Base-by-base conservation (phyloP, 2,329 filamentous ascomycete species). In the Chaetomium sp. region DNA sequence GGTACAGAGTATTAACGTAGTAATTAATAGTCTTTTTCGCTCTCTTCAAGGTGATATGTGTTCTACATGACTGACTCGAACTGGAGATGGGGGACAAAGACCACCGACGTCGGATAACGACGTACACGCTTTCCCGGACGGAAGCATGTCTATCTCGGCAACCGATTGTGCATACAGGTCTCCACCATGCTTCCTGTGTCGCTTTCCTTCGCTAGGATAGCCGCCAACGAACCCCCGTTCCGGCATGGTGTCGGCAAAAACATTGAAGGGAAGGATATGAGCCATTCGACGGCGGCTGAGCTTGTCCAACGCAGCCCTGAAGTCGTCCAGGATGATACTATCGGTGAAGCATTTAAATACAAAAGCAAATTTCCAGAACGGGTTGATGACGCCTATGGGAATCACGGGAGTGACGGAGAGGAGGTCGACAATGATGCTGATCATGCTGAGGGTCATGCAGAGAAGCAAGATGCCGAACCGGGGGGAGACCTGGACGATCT, bases 341-440 rank as follows among this genome's bases (percentile, higher is more conserved):
- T 87, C 84, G 19, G 82, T 85, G 47, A 86, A 74, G 58, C 84
- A 86, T 68, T 86, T 86, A 74, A 85, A 85, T 27, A 85, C 77
- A 46, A 84, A 81, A 0, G 79, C 76, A 9, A 84, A 65, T 65
- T 74, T 81, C 82, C 82, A 86, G 66, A 84, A 86, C 0, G 82
- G 82, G 63, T 86, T 83, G 62, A 86, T 79, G n/a, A 81, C 81
- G 6, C 78, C 78, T 0, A 76, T 72, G 0, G 74, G 62, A 32
- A 83, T 72, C 0, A 72, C 77, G 3, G 71, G 69, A 0, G 81
- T 80, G 0, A 86, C 83, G 8, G 80, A 79, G 12, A 81, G 72
- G 10, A 85, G 77, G 62, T 87, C 84, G 53, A 85, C 65, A 19
- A 85, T 64, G 53, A 86, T 80, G 65, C 86, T 86, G 33, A 75